Evolutionary conservation across 768 basidiomycete genomes (phyloP).

Genomic region (Suillus cothurnatus): DNA sequence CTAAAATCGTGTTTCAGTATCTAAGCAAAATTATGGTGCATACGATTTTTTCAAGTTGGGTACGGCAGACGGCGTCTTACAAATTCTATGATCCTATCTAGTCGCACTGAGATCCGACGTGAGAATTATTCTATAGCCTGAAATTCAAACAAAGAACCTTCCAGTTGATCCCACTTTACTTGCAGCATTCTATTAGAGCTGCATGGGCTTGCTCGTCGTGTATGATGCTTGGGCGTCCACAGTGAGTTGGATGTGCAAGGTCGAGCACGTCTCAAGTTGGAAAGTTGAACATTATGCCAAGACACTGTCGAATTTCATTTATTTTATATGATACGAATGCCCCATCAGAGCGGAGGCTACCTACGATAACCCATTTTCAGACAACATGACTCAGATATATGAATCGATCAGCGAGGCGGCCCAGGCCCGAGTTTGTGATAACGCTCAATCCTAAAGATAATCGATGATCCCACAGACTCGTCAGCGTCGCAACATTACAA

Average conservation of each 20-base stretch:
- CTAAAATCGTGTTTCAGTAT: neutral
- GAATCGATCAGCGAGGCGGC: too few species aligned
- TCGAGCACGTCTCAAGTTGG: too few species aligned
- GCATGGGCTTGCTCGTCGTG: neutral
- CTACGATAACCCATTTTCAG: neutral
- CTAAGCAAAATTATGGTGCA: neutral
- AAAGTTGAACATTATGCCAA: neutral
- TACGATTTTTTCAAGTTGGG: neutral
- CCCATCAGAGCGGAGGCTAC: conserved; percentile 6
- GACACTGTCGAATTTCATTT: conserved; percentile 2
- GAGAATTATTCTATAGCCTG: neutral
- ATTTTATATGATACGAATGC: neutral
- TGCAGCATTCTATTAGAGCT: neutral
- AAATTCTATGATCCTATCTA: neutral
- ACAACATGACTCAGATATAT: too few species aligned
- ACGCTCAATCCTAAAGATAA: neutral
- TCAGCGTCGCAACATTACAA: neutral
- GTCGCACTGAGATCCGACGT: neutral
- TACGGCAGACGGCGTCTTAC: neutral
- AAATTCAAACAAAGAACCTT: too few species aligned
- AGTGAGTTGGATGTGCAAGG: too few species aligned
- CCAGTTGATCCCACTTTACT: too few species aligned
- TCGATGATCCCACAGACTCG: neutral
- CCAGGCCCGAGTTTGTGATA: too few species aligned
- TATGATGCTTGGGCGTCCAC: neutral